Base-by-base conservation (phyloP, 352 stramenopile species). In the Phytophthora cajani region DNA sequence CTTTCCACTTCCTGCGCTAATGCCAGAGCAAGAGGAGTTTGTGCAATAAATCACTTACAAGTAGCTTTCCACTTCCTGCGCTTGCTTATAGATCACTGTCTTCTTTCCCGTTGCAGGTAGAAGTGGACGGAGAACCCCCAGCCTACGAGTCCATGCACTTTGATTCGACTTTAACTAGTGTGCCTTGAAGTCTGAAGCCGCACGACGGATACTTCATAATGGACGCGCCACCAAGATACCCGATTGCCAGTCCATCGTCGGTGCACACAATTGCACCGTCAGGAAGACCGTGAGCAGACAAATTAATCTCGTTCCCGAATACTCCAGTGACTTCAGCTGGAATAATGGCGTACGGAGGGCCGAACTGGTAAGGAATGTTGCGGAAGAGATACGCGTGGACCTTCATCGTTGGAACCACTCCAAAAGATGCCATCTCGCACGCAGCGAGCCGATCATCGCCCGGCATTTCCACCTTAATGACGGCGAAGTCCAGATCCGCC, bases 401-500 rank as follows among this genome's bases (percentile, higher is more conserved):
- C 7, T 32, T 32, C 33, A 50, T 60, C 19, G 36, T 49, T n/a
- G 32, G n/a, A 10, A 60, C 33, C 11, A 36, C 12, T 17, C 9
- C 9, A 50, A 50, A 50, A 3, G 52, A 42, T 7, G 52, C 52
- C 17, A 60, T 36, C n/a, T 32, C 36, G 14, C 54, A 60, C 21
- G n/a, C 12, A 46, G 33, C 21, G n/a, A 60, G 36, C 11, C 25
- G n/a, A 9, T 21, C 21, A 9, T 60, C 17, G 12, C n/a, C n/a
- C 11, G 40, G 14, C 2, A 63, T 38, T 14, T 53, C 40, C 23
- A 77, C 54, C 73, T 77, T 30, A n/a, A 74, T 67, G 47, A 74
- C 69, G 30, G 71, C 71, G 42, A 67, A 75, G 33, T 75, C 66
- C 42, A 71, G 59, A 44, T 57, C 57, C 33, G 63, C 64, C 23